Evolutionary conservation across 139 green algal genomes (phyloP), one percentile per base, ranked within the genome.

Genomic region (Ostreobium quekettii): DNA sequence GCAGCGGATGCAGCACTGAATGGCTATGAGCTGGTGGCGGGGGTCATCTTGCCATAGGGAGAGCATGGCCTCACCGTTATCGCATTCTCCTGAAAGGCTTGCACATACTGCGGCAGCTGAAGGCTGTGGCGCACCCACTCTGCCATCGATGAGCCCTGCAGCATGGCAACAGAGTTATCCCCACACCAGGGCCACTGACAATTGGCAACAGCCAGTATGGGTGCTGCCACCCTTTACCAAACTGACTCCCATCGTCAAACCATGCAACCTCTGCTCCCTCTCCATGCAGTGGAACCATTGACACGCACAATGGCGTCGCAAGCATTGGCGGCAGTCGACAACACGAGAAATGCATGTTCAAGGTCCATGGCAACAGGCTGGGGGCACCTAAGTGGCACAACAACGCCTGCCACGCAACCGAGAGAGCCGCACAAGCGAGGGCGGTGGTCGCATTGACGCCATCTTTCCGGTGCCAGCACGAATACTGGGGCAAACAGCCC

Each of bases 121-220:
- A 85, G 24, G 15, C 75, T 67, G 64, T 86, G 66, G 19, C 47
- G 36, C 1, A 88, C 72, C 83, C 83, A 89, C 3, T 83, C 75
- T 24, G 36, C 69, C 2, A 85, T 79, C 8, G 72, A 64, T 4
- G 60, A 36, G 24, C 59, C 66, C 68, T 75, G 69, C 36, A 71
- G 38, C 26, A 64, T 29, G 48, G n/a, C 19, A 39, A n/a, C n/a
- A n/a, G n/a, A n/a, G n/a, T n/a, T n/a, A 29, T 28, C 46, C 19
- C 22, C 19, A 22, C 46, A 56, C 46, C 46, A 56, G 22, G 46
- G 22, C 19, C 46, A 56, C 36, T 6, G 8, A 2, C 26, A 0
- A 28, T 59, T 2, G 22, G 37, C 8, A 3, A n/a, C n/a, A 28
- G 33, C 28, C n/a, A n/a, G 37, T 3, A 26, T 2, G n/a, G n/a